phyloP scores from a whole-genome alignment of 2,329 filamentous ascomycete genomes.

The Thermochaetoides dissita region DNA sequence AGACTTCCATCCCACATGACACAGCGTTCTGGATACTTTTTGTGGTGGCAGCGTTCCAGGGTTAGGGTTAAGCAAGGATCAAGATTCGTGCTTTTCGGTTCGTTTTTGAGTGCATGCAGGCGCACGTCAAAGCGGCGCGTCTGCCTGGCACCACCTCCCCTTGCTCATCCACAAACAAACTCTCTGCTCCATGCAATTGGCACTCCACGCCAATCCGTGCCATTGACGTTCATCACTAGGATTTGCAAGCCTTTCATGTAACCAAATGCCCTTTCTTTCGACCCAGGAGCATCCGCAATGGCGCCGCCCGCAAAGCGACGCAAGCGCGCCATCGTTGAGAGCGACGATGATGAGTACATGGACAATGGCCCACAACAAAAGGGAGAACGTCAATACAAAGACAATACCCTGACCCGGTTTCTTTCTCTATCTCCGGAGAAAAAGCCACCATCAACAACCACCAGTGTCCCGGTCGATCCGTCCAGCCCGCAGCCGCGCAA shows the following conservation, averaged over 20 bases:
- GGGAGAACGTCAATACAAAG: slow-evolving; percentile 5
- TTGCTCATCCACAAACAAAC: not conserved
- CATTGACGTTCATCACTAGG: no score
- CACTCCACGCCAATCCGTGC: no score
- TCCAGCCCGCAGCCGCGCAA: slow-evolving; percentile 27
- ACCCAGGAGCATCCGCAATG: slow-evolving; percentile 25
- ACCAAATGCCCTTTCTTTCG: slow-evolving; percentile 9
- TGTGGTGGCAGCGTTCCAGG: not conserved
- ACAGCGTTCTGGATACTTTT: no score
- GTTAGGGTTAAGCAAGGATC: slow-evolving; percentile 2
- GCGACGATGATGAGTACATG: slow-evolving; percentile 9
- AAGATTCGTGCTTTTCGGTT: slow-evolving; percentile 3
- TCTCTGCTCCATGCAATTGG: no score
- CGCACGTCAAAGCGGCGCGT: not conserved
- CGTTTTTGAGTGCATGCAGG: not conserved
- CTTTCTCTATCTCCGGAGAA: slow-evolving; percentile 38
- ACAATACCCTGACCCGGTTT: slow-evolving; percentile 38
- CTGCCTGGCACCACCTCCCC: slow-evolving; percentile 1
- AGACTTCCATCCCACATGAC: no score
- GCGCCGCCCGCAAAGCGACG: slow-evolving; percentile 38
- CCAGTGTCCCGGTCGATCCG: no score
- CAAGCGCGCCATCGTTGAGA: slow-evolving; percentile 15
- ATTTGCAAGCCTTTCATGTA: slow-evolving; percentile 1
- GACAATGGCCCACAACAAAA: slow-evolving; percentile 9
- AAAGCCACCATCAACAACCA: slow-evolving; percentile 5